These are phyloP conservation scores for Polytrichum formosum DNA, from an alignment of 225 moss, liverwort and hornwort genomes.

Conservation along the genomic window DNA sequence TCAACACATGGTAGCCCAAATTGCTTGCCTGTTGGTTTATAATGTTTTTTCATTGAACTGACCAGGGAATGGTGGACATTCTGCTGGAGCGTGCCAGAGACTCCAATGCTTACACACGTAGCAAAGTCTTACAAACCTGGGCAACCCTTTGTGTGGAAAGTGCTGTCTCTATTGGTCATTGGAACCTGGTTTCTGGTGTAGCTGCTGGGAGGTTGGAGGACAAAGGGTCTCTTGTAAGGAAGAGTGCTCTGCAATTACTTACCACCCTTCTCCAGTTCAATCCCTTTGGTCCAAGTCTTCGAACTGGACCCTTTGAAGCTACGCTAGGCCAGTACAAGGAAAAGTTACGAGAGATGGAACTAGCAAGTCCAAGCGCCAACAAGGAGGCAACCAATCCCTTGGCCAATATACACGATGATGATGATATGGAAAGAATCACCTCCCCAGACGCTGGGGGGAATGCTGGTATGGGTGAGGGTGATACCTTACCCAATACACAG, in stretches of 20 bases:
- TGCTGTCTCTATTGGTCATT: slow-evolving; percentile 96
- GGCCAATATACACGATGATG: slow-evolving; percentile 27
- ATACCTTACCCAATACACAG: slow-evolving; percentile 15
- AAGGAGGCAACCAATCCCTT: slow-evolving; percentile 17
- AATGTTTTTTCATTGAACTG: slow-evolving; percentile 13
- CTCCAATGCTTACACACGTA: slow-evolving; percentile 79
- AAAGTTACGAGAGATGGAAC: slow-evolving; percentile 61
- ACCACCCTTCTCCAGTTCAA: slow-evolving; percentile 85
- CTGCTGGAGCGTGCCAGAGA: slow-evolving; percentile 87
- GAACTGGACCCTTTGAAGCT: slow-evolving; percentile 78
- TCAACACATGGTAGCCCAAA: no score
- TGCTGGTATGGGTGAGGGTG: slow-evolving; percentile 13
- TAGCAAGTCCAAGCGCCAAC: slow-evolving; percentile 13
- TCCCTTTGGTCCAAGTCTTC: slow-evolving; percentile 87
- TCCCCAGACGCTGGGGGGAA: slow-evolving; percentile 13
- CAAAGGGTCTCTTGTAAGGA: slow-evolving; percentile 73
- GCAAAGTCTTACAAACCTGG: slow-evolving; percentile 97
- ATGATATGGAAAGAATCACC: slow-evolving; percentile 17
- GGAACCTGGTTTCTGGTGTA: slow-evolving; percentile 84
- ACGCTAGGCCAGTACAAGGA: slow-evolving; percentile 84
- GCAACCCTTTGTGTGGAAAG: slow-evolving; percentile 78
- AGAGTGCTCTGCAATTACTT: slow-evolving; percentile 81
- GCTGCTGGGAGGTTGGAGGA: slow-evolving; percentile 97
- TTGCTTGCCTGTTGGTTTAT: neutral
- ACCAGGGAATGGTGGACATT: slow-evolving; percentile 73